Conservation (phyloP, 2,329 filamentous ascomycete species). For the Aureobasidium zeae region DNA sequence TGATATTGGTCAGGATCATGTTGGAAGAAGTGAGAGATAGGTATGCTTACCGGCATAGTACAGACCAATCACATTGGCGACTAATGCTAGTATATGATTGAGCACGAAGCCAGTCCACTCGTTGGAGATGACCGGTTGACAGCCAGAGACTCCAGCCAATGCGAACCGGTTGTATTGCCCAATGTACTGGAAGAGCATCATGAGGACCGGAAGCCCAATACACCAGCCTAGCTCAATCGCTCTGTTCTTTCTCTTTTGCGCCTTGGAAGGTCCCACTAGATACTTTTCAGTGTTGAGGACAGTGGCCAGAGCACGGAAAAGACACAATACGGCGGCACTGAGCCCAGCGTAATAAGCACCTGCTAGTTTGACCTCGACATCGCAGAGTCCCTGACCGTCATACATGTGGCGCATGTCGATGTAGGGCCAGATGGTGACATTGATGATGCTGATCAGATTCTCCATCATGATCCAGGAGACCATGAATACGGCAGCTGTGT, state of each 20-base stretch:
- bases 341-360: conserved; percentile 45
- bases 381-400: conserved; percentile 52
- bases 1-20: neutral
- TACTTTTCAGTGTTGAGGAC: conserved; percentile 52
- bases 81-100: conserved; percentile 45
- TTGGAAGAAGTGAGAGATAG: conserved; percentile 14
- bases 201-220: conserved; percentile 44
- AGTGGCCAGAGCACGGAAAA: conserved; percentile 50
- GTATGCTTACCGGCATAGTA: conserved; percentile 49
- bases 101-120: conserved; percentile 51
- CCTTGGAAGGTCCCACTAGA: conserved; percentile 41
- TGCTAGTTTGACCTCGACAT: conserved; percentile 53
- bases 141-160: conserved; percentile 51
- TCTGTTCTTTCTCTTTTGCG: conserved; percentile 38
- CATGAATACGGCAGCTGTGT: conserved; percentile 50
- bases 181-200: conserved; percentile 50
- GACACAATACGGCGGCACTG: conserved; percentile 45
- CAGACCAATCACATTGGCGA: conserved; percentile 44
- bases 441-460: conserved; percentile 51
- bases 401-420: conserved; percentile 49
- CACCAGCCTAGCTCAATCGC: conserved; percentile 48
- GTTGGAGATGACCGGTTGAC: conserved; percentile 43
- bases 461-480: conserved; percentile 47
- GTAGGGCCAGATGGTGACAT: conserved; percentile 55
- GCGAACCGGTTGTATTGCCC: conserved; percentile 52